Evolutionary conservation across 805 yeast genomes (phyloP), one percentile per base, ranked within the genome.

Genomic region (Pichia rugopelliculosa): DNA sequence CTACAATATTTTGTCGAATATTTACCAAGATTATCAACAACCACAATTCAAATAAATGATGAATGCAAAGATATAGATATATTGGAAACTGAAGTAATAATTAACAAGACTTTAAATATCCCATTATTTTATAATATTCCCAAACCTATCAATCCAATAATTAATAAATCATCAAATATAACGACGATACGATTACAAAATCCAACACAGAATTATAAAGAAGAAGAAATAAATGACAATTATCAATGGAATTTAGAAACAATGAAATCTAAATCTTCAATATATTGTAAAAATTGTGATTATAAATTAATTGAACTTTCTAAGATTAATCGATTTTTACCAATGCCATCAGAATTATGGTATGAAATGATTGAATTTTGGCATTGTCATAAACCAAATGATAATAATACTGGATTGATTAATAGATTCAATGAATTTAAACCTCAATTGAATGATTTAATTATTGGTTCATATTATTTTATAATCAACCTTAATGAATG

Each of bases 341-440:
- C 86, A 36, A 77, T 91, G 81, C 99, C 99, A 0, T 84, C 95
- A 1, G 97, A 89, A 59, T 70, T 79, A 42, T 91, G 99, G 99
- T 79, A 84, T 13, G 99, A 91, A 61, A 69, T 93, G 75, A 84
- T 91, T 95, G 98, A 91, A 49, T 85, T 84, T 54, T 91, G 99
- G 99, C 97, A 91, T 62, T 91, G 99, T 60, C 97, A 91, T 59
- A 84, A 84, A 57, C 95, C 95, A 0, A 49, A 53, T 17, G 44
- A 47, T 1, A 59, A 58, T 2, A 44, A 50, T 2, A 44, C 15
- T 2, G 34, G 27, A n/a, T 13, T 33, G n/a, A 8, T 39, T 15
- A 40, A 58, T 30, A 68, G 73, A 48, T 70, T 69, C 53, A 73
- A 74, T 8, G 59, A 62, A 1, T 57, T 82, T 39, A 65, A 58